A percentile compares a stretch with the other conserved stretches of the same genome.
phyloP scores from a whole-genome alignment of 768 basidiomycete species.

The Suillus subalutaceus region DNA sequence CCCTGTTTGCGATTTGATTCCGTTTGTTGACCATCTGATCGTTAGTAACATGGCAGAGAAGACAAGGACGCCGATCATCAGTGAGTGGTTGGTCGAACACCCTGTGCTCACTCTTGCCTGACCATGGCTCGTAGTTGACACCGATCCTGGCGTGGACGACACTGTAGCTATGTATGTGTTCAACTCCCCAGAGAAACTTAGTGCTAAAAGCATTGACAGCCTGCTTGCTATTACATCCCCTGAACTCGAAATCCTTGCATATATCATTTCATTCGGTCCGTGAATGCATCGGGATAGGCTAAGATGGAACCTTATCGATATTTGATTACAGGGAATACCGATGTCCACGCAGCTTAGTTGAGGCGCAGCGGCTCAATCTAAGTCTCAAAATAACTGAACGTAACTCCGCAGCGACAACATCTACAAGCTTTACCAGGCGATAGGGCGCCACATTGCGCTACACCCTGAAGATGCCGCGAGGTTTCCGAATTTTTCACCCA shows the following conservation, averaged over 20 bases:
- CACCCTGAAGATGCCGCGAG: conserved; percentile 54
- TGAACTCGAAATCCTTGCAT: conserved; percentile 78
- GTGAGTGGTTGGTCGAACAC: conserved; percentile 41
- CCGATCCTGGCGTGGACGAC: conserved; percentile 89
- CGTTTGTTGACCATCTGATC: neutral
- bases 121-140: conserved; percentile 60
- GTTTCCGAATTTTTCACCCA: conserved; percentile 63
- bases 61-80: conserved; percentile 62
- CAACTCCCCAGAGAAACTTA: neutral
- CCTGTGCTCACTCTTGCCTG: neutral
- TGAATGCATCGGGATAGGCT: neutral
- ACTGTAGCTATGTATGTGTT: conserved; percentile 68
- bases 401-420: conserved; percentile 61
- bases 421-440: conserved; percentile 71
- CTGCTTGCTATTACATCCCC: conserved; percentile 81
- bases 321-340: conserved; percentile 64
- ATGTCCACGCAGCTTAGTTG: conserved; percentile 62
- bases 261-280: conserved; percentile 76
- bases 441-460: conserved; percentile 58
- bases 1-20: neutral
- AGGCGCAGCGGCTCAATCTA: conserved; percentile 28
- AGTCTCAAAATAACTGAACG: neutral
- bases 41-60: conserved; percentile 20
- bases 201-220: conserved; percentile 38
- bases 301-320: neutral